phyloP scores from a whole-genome alignment of 805 yeast genomes.

The Pichia rugopelliculosa region DNA sequence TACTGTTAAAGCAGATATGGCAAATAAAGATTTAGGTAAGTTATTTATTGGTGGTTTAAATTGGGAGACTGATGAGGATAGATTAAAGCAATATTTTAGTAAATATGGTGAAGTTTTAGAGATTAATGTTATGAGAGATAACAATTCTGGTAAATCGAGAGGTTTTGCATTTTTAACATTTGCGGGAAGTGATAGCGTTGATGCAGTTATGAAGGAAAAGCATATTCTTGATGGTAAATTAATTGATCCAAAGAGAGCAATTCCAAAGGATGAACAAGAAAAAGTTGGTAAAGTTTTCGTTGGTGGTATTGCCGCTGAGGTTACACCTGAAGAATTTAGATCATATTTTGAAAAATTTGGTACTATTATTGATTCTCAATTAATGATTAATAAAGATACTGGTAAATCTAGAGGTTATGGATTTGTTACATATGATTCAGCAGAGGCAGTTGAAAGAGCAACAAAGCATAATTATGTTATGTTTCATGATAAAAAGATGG shows the following conservation, averaged over 20 bases:
- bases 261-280: slow-evolving; percentile 95
- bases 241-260: slow-evolving; percentile 95
- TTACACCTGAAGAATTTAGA: slow-evolving; percentile 84
- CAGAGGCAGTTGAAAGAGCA: slow-evolving; percentile 87
- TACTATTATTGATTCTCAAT: slow-evolving; percentile 87
- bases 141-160: slow-evolving; percentile 77
- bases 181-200: slow-evolving; percentile 73
- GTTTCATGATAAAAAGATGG: slow-evolving; percentile 81
- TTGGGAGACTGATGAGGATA: slow-evolving; percentile 95
- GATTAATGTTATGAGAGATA: slow-evolving; percentile 88
- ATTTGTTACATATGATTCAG: slow-evolving; percentile 89
- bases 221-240: slow-evolving; percentile 92
- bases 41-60: slow-evolving; percentile 96
- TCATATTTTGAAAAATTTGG: slow-evolving; percentile 84
- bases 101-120: slow-evolving; percentile 87
- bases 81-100: slow-evolving; percentile 70
- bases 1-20: slow-evolving; percentile 40
- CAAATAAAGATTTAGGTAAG: slow-evolving; percentile 69
- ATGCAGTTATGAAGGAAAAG: slow-evolving; percentile 75
- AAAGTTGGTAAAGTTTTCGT: slow-evolving; percentile 94
- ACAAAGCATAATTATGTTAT: slow-evolving; percentile 74
- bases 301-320: slow-evolving; percentile 94
- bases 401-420: slow-evolving; percentile 98
- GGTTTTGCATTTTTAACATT: slow-evolving; percentile 95
- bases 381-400: slow-evolving; percentile 95